Evolutionary conservation across 202 grass and related monocot species (phyloP), one percentile per base, ranked within the genome.

Genomic region (Digitaria exilis): DNA sequence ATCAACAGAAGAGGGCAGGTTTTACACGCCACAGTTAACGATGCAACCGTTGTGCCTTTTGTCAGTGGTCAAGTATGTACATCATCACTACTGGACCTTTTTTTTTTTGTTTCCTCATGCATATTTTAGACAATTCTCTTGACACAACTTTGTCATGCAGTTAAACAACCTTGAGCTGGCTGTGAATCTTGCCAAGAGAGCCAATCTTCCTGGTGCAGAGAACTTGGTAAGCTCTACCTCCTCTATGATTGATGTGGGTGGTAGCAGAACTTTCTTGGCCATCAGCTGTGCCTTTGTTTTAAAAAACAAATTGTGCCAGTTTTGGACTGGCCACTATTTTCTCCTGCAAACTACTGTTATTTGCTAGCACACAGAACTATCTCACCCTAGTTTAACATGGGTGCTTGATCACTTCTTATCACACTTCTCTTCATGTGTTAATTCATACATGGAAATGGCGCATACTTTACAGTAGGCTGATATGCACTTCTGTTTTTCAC

Each of bases 171-270:
- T 97, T 71, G 95, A 97, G 92, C 86, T 97, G 42, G 92, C 95
- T 86, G 92, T 97, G 21, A 95, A 95, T 94, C 95, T 97, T 2
- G 95, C 95, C 5, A 97, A 94, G 88, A 91, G 95, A 84, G 95
- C 92, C 85, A 97, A 97, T 44, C 95, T 97, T 89, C 95, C 95
- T 43, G 92, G 95, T 12, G 95, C 95, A 44, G 92, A 97, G 73
- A 97, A 97, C 67, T 87, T 97, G 82, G 95, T 95, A 89, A 79
- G 55, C 25, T 61, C 81, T 17, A 17, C 63, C 42, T 61, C 30
- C 49, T 49, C 17, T 44, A 69, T 61, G 30, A 51, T 10, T 61
- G 77, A 25, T 78, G 9, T 68, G 59, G 37, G 72, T 67, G 9
- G 19, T 52, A 19, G 16, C 3, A n/a, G 8, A 51, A 26, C 41